Evolutionary conservation across 768 basidiomycete genomes (phyloP).

Genomic region (Russula griseocarnosa): DNA sequence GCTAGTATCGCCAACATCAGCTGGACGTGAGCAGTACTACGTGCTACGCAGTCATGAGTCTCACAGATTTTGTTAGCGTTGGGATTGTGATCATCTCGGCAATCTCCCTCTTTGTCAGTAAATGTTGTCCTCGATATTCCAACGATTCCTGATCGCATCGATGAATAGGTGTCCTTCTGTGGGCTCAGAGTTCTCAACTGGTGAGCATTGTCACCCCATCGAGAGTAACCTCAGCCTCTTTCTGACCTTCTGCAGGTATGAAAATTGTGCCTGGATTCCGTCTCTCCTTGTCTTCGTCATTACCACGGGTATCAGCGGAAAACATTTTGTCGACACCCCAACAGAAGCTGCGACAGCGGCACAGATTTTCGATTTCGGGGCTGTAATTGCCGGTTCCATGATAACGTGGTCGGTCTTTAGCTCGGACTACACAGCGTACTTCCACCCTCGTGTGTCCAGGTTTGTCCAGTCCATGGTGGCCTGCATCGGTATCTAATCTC

Average conservation of each 20-base stretch:
- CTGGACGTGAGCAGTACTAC: constrained; percentile 42
- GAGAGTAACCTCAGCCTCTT: neutral
- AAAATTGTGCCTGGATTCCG: constrained; percentile 72
- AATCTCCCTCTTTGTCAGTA: constrained; percentile 52
- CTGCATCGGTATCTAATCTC: neutral
- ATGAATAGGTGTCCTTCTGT: constrained; percentile 55
- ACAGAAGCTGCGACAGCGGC: constrained; percentile 51
- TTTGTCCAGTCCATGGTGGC: constrained; percentile 29
- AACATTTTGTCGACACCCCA: constrained; percentile 52
- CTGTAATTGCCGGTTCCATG: constrained; percentile 68
- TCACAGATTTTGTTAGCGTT: constrained; percentile 36
- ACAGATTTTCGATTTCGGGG: constrained; percentile 59
- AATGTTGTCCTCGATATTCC: neutral
- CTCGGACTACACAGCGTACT: constrained; percentile 76
- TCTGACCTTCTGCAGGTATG: constrained; percentile 50
- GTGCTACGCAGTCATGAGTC: neutral
- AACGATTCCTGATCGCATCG: neutral
- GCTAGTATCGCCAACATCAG: constrained; percentile 49
- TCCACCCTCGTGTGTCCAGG: constrained; percentile 55
- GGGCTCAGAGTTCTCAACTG: constrained; percentile 60
- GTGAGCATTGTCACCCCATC: constrained; percentile 33
- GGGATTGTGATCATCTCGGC: constrained; percentile 77
- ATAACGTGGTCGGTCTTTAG: constrained; percentile 58
- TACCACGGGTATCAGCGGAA: constrained; percentile 67
- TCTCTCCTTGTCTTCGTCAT: constrained; percentile 70